phyloP scores from a whole-genome alignment of 352 stramenopile species.

The Phytophthora chlamydospora region DNA sequence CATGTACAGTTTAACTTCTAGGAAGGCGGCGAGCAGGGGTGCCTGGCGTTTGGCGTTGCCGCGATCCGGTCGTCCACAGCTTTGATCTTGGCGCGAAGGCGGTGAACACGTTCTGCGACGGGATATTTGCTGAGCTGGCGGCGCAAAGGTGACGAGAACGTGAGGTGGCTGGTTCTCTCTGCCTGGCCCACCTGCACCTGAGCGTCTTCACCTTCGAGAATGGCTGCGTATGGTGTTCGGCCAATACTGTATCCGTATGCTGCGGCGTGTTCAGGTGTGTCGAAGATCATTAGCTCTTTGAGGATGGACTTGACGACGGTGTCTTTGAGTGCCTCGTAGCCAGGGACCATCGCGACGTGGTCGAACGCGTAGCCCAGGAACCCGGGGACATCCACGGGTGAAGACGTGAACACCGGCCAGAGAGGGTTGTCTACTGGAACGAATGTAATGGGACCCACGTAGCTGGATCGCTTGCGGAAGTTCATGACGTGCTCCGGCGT shows the following conservation, averaged over 20 bases:
- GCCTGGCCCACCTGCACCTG: conserved; percentile 13
- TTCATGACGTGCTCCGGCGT: conserved; percentile 64
- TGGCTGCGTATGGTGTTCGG: conserved; percentile 46
- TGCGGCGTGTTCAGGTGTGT: conserved; percentile 52
- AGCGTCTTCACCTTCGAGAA: conserved; percentile 42
- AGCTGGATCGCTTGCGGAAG: conserved; percentile 59
- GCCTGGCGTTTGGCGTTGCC: conserved; percentile 11
- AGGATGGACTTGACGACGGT: conserved; percentile 78
- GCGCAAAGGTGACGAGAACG: conserved; percentile 64
- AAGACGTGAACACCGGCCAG: conserved; percentile 65
- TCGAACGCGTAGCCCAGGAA: conserved; percentile 84
- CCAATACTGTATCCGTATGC: conserved; percentile 51
- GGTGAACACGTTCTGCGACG: conserved; percentile 45
- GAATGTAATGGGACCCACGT: conserved; percentile 67
- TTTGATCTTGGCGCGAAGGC: conserved; percentile 44
- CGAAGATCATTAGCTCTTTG: conserved; percentile 79
- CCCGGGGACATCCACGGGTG: conserved; percentile 40
- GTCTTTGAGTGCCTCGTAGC: conserved; percentile 65
- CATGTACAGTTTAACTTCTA: conserved; percentile 2
- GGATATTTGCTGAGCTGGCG: conserved; percentile 50
- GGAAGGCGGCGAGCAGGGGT: not conserved
- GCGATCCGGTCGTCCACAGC: conserved; percentile 50
- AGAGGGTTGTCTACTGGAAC: conserved; percentile 73
- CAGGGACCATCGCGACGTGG: conserved; percentile 56
- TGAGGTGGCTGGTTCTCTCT: conserved; percentile 40